Conservation (phyloP, 208 protist genomes). For the Acanthamoeba royreba region DNA sequence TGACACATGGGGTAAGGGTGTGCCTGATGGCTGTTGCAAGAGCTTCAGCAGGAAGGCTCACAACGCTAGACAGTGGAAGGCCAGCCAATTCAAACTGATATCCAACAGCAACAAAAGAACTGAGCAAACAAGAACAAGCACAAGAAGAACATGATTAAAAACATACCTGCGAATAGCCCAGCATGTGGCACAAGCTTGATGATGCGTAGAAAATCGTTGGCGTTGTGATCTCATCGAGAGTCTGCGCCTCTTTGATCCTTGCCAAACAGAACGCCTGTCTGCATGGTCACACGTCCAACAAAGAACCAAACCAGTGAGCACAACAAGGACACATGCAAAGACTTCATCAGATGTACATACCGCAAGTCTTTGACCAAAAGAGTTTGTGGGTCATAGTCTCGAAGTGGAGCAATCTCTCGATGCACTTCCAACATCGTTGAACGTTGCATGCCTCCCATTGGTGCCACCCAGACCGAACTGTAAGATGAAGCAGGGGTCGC, state of each 20-base stretch:
- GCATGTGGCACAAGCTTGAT: background rate
- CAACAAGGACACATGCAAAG: background rate
- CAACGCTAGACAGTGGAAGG: background rate
- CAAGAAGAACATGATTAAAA: background rate
- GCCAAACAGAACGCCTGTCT: background rate
- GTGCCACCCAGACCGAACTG: too few relatives aligned
- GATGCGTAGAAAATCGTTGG: background rate
- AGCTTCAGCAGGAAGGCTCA: background rate
- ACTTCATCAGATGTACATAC: background rate
- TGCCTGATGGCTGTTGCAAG: background rate
- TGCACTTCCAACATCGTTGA: too few relatives aligned
- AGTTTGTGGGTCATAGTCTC: too few relatives aligned
- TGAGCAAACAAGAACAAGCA: background rate
- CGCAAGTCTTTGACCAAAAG: too few relatives aligned
- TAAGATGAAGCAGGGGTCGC: too few relatives aligned
- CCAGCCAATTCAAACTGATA: background rate
- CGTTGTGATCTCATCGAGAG: background rate
- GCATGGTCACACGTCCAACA: too few relatives aligned
- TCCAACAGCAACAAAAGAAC: too few relatives aligned
- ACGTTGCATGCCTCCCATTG: too few relatives aligned
- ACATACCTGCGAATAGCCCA: background rate
- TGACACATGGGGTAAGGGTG: background rate
- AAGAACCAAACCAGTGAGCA: too few relatives aligned
- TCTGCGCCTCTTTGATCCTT: background rate
- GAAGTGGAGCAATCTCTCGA: too few relatives aligned